Evolutionary conservation across 2,329 filamentous ascomycete genomes (phyloP).

Genomic region (Podosphaera xanthii): DNA sequence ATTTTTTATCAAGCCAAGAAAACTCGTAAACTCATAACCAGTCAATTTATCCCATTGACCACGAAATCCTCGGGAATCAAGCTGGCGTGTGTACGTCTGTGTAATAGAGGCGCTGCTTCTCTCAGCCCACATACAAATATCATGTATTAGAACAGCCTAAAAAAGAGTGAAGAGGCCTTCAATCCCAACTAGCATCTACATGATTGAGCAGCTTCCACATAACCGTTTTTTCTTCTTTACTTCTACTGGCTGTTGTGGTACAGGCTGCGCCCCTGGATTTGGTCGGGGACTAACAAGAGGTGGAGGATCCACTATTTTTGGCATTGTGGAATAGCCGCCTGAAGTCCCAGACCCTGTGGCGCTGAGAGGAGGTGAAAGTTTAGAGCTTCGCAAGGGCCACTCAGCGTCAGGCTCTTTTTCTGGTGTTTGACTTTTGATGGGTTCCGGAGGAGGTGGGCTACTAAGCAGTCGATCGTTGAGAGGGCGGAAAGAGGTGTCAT

Average conservation of each 20-base stretch:
- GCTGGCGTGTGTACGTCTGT: no score
- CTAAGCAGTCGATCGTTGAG: slow-evolving; percentile 31
- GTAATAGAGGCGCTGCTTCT: no score
- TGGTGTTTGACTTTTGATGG: slow-evolving; percentile 13
- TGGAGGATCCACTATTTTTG: slow-evolving; percentile 19
- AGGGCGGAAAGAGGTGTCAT: slow-evolving; percentile 71
- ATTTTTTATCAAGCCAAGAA: no score
- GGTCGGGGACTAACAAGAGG: slow-evolving; percentile 9
- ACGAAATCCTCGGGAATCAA: no score
- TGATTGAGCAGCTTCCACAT: slow-evolving; percentile 28
- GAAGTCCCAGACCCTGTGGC: slow-evolving; percentile 23
- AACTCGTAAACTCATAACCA: no score
- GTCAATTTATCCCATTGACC: no score
- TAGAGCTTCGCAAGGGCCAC: slow-evolving; percentile 33
- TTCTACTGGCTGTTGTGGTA: slow-evolving; percentile 31
- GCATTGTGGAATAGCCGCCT: slow-evolving; percentile 25
- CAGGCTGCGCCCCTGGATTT: slow-evolving; percentile 15
- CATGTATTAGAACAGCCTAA: no score
- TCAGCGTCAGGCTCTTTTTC: slow-evolving; percentile 20
- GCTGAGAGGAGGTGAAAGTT: slow-evolving; percentile 24
- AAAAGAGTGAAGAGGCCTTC: no score
- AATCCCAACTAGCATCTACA: slow-evolving; percentile 16
- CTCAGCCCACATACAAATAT: no score
- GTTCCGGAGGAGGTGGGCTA: slow-evolving; percentile 6
- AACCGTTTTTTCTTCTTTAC: slow-evolving; percentile 20